phyloP scores from a whole-genome alignment of 441 rosid species.

The Rhodomyrtus psidioides region DNA sequence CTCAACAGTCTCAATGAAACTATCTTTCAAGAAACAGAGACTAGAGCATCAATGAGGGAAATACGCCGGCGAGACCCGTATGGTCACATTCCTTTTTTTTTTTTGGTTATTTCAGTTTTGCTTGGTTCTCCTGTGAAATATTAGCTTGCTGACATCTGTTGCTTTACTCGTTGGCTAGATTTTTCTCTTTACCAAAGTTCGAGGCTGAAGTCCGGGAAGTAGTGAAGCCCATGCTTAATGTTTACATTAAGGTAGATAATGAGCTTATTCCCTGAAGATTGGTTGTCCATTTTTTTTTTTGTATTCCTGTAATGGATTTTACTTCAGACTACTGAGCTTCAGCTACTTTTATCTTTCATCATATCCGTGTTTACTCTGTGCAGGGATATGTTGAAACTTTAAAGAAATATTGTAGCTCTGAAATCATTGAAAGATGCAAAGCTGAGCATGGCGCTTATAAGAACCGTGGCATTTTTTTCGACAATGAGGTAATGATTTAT shows the following conservation, averaged over 20 bases:
- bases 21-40: slow-evolving; percentile 80
- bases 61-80: slow-evolving; percentile 89
- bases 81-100: slow-evolving; percentile 3
- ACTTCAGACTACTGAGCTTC: background rate
- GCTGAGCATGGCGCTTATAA: slow-evolving; percentile 65
- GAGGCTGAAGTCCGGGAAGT: slow-evolving; percentile 86
- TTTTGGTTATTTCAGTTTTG: background rate
- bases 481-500: slow-evolving; percentile 50
- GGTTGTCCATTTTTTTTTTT: background rate
- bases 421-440: slow-evolving; percentile 62
- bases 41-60: slow-evolving; percentile 78
- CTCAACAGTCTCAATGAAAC: slow-evolving; percentile 69
- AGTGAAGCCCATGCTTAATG: slow-evolving; percentile 67
- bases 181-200: slow-evolving; percentile 85
- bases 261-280: background rate
- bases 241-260: slow-evolving; percentile 56
- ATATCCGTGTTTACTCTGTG: background rate
- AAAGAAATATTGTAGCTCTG: slow-evolving; percentile 74
- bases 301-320: background rate
- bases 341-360: background rate
- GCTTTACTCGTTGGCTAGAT: slow-evolving; percentile 21
- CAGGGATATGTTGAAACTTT: slow-evolving; percentile 68
- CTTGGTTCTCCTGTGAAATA: background rate
- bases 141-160: background rate
- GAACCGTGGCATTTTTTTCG: slow-evolving; percentile 63